Base-by-base conservation (phyloP, 805 yeast genomes). In the Cyberlindnera nakhonratchasimensis region DNA sequence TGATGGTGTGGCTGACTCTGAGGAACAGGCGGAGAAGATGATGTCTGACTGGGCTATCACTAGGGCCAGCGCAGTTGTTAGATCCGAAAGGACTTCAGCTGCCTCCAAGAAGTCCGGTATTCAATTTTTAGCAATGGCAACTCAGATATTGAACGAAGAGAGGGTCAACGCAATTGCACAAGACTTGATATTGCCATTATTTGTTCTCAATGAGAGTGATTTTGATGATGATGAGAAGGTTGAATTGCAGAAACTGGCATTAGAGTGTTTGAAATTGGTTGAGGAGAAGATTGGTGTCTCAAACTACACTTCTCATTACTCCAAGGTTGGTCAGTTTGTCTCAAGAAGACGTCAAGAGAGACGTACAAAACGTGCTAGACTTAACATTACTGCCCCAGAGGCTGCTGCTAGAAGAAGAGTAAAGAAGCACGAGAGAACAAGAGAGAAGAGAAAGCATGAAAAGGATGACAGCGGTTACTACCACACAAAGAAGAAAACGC, bases 341-440 rank as follows among this genome's bases (percentile, higher is more conserved):
- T 65, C 63, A 22, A 67, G 68, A 26, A 77, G 87, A 61, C 76
- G 97, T 55, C 74, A 74, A 45, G 95, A 87, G 37, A 78, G 97
- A 63, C 79, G 73, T 58, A 75, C 85, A 0, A 82, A 81, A 57
- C 72, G 89, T 43, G 84, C 95, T 0, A 81, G 84, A 45, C 65
- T 87, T 58, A 84, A 88, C 3, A 71, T 90, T 10, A 75, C 72
- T 17, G 85, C 83, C 4, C 98, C 98, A 1, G 96, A 84, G 13
- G 64, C 75, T 31, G 82, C 87, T n/a, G 93, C 96, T 2, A 75
- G 74, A 51, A 77, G 86, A 62, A 86, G 84, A 65, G 57, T 86
- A 55, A 82, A 72, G 64, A 86, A 85, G 61, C 95, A 90, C 65
- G 78, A 72, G 29, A 75, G 82, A 53, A 74, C 77, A 22, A 79